These are phyloP conservation scores for Epichloe uncinata DNA, from an alignment of 2,329 filamentous ascomycete species.

Conservation along the genomic window DNA sequence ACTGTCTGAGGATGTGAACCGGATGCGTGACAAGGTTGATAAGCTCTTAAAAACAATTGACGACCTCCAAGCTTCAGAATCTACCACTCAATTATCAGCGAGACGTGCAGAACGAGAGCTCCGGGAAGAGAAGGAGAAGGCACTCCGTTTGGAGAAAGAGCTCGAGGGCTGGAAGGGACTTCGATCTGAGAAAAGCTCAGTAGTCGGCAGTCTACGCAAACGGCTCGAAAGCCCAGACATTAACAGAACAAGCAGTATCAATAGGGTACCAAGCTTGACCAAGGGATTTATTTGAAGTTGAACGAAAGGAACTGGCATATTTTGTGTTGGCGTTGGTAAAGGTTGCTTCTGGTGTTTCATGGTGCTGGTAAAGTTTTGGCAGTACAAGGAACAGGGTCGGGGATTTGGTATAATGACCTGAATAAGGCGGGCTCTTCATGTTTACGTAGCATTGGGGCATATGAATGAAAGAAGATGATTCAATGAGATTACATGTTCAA, in stretches of 20 bases:
- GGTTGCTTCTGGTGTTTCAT: not conserved
- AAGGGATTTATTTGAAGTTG: constrained; percentile 47
- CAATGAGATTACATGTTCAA: constrained; percentile 2
- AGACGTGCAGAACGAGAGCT: constrained; percentile 83
- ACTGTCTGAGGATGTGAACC: constrained; percentile 68
- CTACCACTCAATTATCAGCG: constrained; percentile 63
- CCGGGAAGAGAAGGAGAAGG: constrained; percentile 76
- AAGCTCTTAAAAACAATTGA: constrained; percentile 85
- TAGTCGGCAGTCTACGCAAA: constrained; percentile 28
- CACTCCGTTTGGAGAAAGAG: constrained; percentile 71
- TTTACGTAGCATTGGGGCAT: constrained; percentile 6
- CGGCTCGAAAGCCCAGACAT: constrained; percentile 34
- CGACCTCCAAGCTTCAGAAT: constrained; percentile 82
- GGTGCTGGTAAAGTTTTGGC: not conserved
- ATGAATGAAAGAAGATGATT: constrained; percentile 7
- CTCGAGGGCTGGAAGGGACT: constrained; percentile 73
- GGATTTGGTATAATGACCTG: constrained; percentile 2
- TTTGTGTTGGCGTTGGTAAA: not conserved
- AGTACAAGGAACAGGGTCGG: not conserved
- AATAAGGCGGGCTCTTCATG: constrained; percentile 5
- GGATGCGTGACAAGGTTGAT: constrained; percentile 81
- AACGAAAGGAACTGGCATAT: not conserved
- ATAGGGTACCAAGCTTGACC: constrained; percentile 52
- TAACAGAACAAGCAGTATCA: constrained; percentile 52
- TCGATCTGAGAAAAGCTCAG: constrained; percentile 45